Percentiles rank a stretch among this genome's conserved stretches.
These are phyloP conservation scores for Pseudocercospora musae DNA, from an alignment of 2,329 filamentous ascomycete species.

Conservation along the genomic window DNA sequence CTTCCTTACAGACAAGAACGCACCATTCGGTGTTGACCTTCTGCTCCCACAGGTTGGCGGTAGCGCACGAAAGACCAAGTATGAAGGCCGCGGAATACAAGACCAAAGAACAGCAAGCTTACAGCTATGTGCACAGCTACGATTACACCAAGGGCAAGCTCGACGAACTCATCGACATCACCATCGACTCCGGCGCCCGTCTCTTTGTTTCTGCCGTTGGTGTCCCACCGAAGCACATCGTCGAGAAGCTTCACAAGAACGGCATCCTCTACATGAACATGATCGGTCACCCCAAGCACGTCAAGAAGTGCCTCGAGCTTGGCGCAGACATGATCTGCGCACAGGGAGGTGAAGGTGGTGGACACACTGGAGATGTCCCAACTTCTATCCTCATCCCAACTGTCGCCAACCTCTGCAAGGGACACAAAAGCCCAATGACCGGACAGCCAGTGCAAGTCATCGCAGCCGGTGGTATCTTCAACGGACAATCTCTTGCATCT, in stretches of 20 bases:
- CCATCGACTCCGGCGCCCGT: conserved; percentile 86
- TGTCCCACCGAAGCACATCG: conserved; percentile 80
- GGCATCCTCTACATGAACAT: conserved; percentile 99
- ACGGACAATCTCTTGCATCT: conserved; percentile 84
- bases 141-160: conserved; percentile 99
- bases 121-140: conserved; percentile 60
- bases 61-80: conserved; percentile 92
- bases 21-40: conserved; percentile 91
- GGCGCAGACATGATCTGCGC: conserved; percentile 97
- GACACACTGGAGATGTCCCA: conserved; percentile 74
- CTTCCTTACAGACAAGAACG: conserved; percentile 82
- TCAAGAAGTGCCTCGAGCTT: conserved; percentile 88
- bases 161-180: conserved; percentile 80
- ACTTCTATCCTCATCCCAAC: conserved; percentile 90
- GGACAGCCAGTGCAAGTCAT: conserved; percentile 86
- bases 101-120: not conserved
- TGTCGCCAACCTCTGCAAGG: conserved; percentile 76
- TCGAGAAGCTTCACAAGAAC: conserved; percentile 82
- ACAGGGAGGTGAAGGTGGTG: conserved; percentile 95
- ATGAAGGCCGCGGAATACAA: conserved; percentile 22
- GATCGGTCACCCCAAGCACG: conserved; percentile 99
- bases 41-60: conserved; percentile 93
- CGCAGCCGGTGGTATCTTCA: conserved; percentile 90
- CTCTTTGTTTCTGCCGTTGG: conserved; percentile 97
- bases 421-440: conserved; percentile 80